Base-by-base conservation (phyloP, 2,329 filamentous ascomycete species). In the Beauveria caledonica region DNA sequence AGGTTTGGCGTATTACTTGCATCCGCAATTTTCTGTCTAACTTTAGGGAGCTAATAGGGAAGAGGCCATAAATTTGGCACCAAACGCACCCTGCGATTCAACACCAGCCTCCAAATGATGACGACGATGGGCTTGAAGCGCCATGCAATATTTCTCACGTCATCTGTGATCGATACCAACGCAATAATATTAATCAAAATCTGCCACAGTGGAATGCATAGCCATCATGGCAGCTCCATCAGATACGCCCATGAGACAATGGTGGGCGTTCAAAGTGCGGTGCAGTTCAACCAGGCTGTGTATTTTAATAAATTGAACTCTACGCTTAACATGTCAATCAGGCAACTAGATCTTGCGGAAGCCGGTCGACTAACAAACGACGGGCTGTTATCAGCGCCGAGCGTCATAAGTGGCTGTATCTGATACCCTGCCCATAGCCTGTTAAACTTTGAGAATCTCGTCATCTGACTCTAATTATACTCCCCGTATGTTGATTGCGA, bases 31-130 rank as follows among this genome's bases (percentile, higher is more conserved):
- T 39, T 33, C 11, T 50, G 8, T 42, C 42, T 5, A 49, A 48
- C 2, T 58, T 54, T 25, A 21, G 3, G 2, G 29, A 27, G 2
- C 49, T 50, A n/a, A 54, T 59, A n/a, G 44, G 36, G 49, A 29
- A 50, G 23, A 23, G 49, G 23, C 25, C 45, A 17, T n/a, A 58
- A n/a, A 25, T 58, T 3, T 55, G 55, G 60, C 23, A 53, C 23
- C 55, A 54, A 33, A 62, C 55, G 2, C 45, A 62, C 19, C 60
- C 55, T 17, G 48, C 19, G 9, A 55, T 58, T 25, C 60, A 62
- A 27, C 54, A 58, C 29, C 40, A 58, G n/a, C 10, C 60, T 62
- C 3, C 8, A 27, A 9, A 25, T 58, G 8, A 62, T 55, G 42
- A 39, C 29, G 25, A 58, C 58, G 54, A 58, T n/a, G n/a, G 10